phyloP scores from a whole-genome alignment of 345 rosid genomes.

The Cochlearia excelsa region DNA sequence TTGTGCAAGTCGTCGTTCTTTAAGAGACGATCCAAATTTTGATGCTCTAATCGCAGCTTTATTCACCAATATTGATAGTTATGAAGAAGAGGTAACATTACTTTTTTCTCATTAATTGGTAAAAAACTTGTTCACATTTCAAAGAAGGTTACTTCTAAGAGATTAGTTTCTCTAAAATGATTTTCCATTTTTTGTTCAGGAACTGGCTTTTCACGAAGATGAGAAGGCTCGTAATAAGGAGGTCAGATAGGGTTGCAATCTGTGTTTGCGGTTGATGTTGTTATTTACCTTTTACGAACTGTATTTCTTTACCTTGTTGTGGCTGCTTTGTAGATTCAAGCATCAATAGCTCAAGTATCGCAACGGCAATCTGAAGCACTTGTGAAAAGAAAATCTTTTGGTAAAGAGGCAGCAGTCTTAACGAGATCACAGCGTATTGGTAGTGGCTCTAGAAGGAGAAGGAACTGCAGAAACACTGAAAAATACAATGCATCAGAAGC shows the following conservation, averaged over 20 bases:
- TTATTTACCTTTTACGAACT: background rate
- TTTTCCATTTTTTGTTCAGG: conserved; percentile 46
- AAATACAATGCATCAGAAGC: conserved; percentile 57
- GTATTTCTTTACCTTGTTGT: conserved; percentile 4
- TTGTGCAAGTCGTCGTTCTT: conserved; percentile 81
- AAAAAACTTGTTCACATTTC: conserved; percentile 3
- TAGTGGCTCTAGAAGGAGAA: conserved; percentile 54
- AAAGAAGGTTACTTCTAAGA: conserved; percentile 3
- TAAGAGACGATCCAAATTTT: conserved; percentile 77
- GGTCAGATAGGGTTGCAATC: conserved; percentile 42
- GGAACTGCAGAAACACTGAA: conserved; percentile 56
- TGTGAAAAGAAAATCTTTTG: conserved; percentile 61
- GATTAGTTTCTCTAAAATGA: conserved; percentile 13
- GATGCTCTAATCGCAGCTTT: conserved; percentile 74
- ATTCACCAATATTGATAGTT: conserved; percentile 63
- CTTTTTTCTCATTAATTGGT: background rate
- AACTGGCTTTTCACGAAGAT: conserved; percentile 89
- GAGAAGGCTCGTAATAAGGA: conserved; percentile 86
- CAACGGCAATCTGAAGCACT: conserved; percentile 88
- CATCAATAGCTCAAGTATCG: conserved; percentile 82
- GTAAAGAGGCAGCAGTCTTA: conserved; percentile 55
- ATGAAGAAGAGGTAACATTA: conserved; percentile 57
- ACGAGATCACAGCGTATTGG: conserved; percentile 60
- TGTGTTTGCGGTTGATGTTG: conserved; percentile 16
- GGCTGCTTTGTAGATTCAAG: conserved; percentile 72